phyloP scores from a whole-genome alignment of 495 filamentous ascomycete species.

The Jackrogersella multiformis region DNA sequence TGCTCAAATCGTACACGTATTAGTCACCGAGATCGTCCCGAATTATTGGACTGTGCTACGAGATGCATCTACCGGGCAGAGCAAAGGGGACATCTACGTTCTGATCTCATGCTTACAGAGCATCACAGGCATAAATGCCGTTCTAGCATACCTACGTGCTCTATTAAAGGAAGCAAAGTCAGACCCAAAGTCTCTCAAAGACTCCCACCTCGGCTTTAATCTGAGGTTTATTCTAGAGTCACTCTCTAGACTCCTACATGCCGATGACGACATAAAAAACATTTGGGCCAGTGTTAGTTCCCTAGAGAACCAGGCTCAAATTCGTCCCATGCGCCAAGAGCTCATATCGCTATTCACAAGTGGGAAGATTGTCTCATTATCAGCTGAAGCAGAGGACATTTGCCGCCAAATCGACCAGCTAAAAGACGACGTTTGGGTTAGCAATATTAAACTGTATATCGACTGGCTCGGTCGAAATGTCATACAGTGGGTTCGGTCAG shows the following conservation, averaged over 20 bases:
- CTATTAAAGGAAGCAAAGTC: conserved; percentile 55
- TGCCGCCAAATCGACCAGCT: conserved; percentile 46
- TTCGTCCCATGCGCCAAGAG: conserved; percentile 50
- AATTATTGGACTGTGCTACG: conserved; percentile 77
- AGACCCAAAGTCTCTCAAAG: conserved; percentile 46
- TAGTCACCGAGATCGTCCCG: conserved; percentile 75
- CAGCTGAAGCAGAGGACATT: conserved; percentile 78
- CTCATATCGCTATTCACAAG: conserved; percentile 67
- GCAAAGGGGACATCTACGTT: conserved; percentile 44
- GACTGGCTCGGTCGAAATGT: conserved; percentile 79
- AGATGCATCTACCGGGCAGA: conserved; percentile 50
- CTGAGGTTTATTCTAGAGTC: conserved; percentile 52
- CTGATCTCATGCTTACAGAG: conserved; percentile 76
- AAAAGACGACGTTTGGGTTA: conserved; percentile 65
- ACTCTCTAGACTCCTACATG: conserved; percentile 58
- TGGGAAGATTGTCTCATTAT: conserved; percentile 74
- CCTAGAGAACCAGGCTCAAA: conserved; percentile 6
- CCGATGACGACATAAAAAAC: conserved; percentile 59
- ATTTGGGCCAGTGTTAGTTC: conserved; percentile 58
- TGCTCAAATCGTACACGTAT: conserved; percentile 73
- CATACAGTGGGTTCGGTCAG: conserved; percentile 57
- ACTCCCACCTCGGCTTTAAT: conserved; percentile 51
- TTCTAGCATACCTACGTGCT: conserved; percentile 69
- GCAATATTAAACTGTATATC: conserved; percentile 69
- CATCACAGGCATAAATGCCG: conserved; percentile 74